Base-by-base conservation (phyloP, 208 protist species). In the Acanthamoeba lenticulata region DNA sequence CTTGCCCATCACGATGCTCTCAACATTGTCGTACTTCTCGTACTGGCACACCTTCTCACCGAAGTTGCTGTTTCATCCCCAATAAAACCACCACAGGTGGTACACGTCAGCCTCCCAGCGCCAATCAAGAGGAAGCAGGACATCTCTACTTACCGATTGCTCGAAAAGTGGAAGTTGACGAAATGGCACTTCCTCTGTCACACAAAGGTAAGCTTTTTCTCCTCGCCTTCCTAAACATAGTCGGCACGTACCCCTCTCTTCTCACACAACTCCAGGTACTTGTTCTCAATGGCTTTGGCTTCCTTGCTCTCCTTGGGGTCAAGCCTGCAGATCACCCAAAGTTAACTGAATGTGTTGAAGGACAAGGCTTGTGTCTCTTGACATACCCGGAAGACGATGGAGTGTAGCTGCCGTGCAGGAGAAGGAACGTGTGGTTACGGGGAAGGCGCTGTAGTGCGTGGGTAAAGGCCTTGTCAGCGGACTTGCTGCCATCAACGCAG, bases 21-120 rank as follows among this genome's bases (percentile, higher is more conserved):
- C 67, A n/a, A 77, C 67, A 34, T 77, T 77, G 34, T 17, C 34
- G 34, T 77, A 77, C 67, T 77, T 77, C 67, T 77, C 67, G 67
- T 77, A 77, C 67, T 77, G 67, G 38, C 67, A 77, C 32, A 77
- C 67, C 67, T 77, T 77, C 67, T 77, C 67, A 1, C 67, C 67
- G 36, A 77, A 77, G 67, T 77, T 44, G 67, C 67, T 77, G 67
- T 1, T 36, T 69, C 60, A 15, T 52, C 15, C 15, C n/a, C n/a
- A 5, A 5, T 15, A 5, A 52, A 5, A 5, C 47, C 47, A 52
- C 47, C 47, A 52, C 5, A 52, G 9, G 45, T 17, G 9, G 15
- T 69, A 69, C 21, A n/a, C 21, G 52, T 60, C 15, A 11, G 11
- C 21, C 15, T 21, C 52, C 52, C 15, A 60, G 15, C 11, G 11